Evolutionary conservation across 176 grass and related monocot species (phyloP), one percentile per base, ranked within the genome.

Genomic region (Ensete glaucum): DNA sequence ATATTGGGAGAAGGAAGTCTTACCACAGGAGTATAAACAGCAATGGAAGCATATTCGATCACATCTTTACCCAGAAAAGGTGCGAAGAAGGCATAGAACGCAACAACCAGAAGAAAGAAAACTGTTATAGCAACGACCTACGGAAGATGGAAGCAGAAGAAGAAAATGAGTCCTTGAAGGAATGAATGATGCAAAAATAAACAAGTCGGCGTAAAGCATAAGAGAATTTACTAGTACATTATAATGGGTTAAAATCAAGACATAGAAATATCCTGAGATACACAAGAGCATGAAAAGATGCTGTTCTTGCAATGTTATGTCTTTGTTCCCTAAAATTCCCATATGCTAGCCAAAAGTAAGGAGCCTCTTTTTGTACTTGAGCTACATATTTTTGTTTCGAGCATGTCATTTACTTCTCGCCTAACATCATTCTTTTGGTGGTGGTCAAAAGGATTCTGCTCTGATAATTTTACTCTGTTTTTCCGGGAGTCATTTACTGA

Each of bases 51-150:
- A 84, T 99, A 99, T 78, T 89, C 86, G 27, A 94, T 6, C 53
- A 91, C 50, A 59, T 85, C 75, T 17, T 76, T 91, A 59, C 96
- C 89, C 55, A 99, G 79, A 89, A 99, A 99, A 20, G 96, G 96
- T 29, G 88, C 96, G 77, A 99, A 99, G 85, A 99, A 94, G 25
- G 88, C 96, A 86, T 95, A 99, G 80, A 94, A 99, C 1, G 96
- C 88, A 62, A 99, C 85, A 84, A 94, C 88, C 79, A 99, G 83
- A 87, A 99, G 83, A 64, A 99, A 99, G 82, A 87, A 99, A 58
- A 99, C 96, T 11, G 87, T 85, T 60, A 95, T 95, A 64, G 96
- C 96, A 84, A 99, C 73, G 50, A 99, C 92, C 95, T 99, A 56
- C 53, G 57, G 22, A 80, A 53, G 43, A 72, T 23, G 8, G 54